These are phyloP conservation scores for Testicularia cyperi DNA, from an alignment of 1,284 basidiomycete genomes.

Conservation along the genomic window DNA sequence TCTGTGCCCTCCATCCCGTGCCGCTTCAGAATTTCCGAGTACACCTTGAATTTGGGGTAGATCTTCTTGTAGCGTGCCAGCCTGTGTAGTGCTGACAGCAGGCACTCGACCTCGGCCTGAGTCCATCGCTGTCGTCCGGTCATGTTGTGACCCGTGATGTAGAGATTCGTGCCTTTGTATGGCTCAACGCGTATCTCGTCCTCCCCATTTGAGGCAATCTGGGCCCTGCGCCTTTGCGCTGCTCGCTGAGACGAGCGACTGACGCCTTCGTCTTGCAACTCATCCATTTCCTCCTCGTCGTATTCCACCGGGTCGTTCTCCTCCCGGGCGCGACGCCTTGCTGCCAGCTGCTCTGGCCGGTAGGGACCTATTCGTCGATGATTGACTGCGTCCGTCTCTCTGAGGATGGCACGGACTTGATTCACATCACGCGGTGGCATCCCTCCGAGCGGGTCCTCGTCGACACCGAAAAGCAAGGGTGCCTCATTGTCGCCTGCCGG, in stretches of 20 bases:
- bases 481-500: conserved; percentile 16
- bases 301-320: conserved; percentile 7
- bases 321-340: not conserved
- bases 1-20: conserved; percentile 29
- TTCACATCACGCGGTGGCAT: conserved; percentile 20
- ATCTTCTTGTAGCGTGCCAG: conserved; percentile 30
- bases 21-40: conserved; percentile 23
- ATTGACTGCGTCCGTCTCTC: conserved; percentile 2
- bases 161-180: conserved; percentile 33
- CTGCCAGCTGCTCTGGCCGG: conserved; percentile 6
- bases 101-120: conserved; percentile 10
- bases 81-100: conserved; percentile 23
- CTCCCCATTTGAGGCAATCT: too few species aligned
- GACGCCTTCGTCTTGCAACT: conserved; percentile 10
- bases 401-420: conserved; percentile 7
- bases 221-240: too few species aligned
- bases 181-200: conserved; percentile 28
- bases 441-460: conserved; percentile 3
- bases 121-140: conserved; percentile 36
- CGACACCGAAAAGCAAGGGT: conserved; percentile 6
- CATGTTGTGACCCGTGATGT: conserved; percentile 42
- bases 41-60: conserved; percentile 27
- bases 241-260: not conserved
- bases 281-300: conserved; percentile 16
- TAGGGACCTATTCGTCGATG: conserved; percentile 26